Evolutionary conservation across 352 stramenopile genomes (phyloP), one percentile per base, ranked within the genome.

Genomic region (Globisporangium okanoganense): DNA sequence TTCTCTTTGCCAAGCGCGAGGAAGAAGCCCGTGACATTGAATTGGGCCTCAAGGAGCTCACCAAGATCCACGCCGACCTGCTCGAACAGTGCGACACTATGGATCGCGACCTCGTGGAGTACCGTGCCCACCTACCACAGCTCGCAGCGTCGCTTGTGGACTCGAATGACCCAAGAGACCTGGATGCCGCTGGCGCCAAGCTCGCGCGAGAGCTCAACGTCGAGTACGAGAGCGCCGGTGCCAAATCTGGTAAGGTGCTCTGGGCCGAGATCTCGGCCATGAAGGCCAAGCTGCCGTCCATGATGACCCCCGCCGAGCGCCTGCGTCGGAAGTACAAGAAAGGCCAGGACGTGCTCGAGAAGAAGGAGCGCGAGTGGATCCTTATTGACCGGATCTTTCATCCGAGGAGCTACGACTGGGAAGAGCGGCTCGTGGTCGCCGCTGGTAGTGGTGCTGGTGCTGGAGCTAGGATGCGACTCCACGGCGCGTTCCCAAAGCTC

Each of bases 251-350:
- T n/a, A 87, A 82, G 36, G 78, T 90, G 33, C 70, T 76, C 4
- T 94, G 82, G 84, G 76, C 79, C 0, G 84, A 92, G 40, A 38
- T 94, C 7, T 85, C 82, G 3, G 84, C 82, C 4, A 82, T 92
- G 68, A 89, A 88, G 55, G 72, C 80, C 12, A 88, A 85, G 55
- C 55, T 94, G 9, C 82, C 82, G 4, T 92, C 80, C 3, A 88
- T 90, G 75, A 88, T 94, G 72, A 90, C 82, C 10, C 76, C 82
- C 0, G 79, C 82, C 0, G 79, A 94, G 58, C 67, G 80, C 14
- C 61, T 94, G 22, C 71, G 84, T 3, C 78, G 84, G 9, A 94
- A 94, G 48, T 94, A 94, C 78, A 94, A 90, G 56, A 90, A 87
- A 58, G 77, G 71, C 3, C 58, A 61, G 12, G 76, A 88, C 5